A percentile compares a stretch with the other conserved stretches of the same genome.
Evolutionary conservation across 108 stramenopile genomes (phyloP).

Genomic region (Cylindrotheca closterium): DNA sequence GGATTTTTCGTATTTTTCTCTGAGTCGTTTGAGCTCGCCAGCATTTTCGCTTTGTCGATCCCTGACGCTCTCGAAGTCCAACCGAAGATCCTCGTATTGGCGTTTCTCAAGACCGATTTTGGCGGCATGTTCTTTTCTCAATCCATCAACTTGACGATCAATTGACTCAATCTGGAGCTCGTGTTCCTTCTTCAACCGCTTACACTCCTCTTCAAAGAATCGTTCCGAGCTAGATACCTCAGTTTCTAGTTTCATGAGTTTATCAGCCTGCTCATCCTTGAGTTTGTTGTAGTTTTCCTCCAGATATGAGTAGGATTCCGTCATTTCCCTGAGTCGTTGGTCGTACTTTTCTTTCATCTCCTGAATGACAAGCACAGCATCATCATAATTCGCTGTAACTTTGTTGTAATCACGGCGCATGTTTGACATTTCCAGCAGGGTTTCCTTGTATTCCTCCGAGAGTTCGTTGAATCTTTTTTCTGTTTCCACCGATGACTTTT

Average conservation of each 20-base stretch:
- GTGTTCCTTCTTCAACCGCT: conserved; percentile 14
- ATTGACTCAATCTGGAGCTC: background rate
- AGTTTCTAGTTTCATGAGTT: conserved; percentile 5
- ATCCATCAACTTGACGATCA: background rate
- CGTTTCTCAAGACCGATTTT: background rate
- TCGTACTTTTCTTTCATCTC: background rate
- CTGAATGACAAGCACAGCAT: background rate
- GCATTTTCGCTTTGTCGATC: conserved; percentile 7
- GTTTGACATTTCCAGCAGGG: background rate
- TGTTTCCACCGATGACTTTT: background rate
- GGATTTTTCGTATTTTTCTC: conserved; percentile 13
- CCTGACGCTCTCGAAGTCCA: conserved; percentile 8
- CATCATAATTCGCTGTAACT: background rate
- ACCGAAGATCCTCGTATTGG: conserved; percentile 5
- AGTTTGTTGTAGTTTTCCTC: background rate
- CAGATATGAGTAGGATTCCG: background rate
- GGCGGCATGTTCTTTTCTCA: background rate
- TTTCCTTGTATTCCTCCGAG: background rate
- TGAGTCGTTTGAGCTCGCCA: conserved; percentile 1
- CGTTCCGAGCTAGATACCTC: conserved; percentile 8
- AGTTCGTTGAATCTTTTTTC: background rate
- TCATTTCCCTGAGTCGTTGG: background rate
- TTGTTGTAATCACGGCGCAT: background rate
- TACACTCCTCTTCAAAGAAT: conserved; percentile 12
- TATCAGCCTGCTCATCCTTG: background rate